These are phyloP conservation scores for Coemansia sp. DNA, from an alignment of 192 early-diverging fungal genomes.

Conservation along the genomic window DNA sequence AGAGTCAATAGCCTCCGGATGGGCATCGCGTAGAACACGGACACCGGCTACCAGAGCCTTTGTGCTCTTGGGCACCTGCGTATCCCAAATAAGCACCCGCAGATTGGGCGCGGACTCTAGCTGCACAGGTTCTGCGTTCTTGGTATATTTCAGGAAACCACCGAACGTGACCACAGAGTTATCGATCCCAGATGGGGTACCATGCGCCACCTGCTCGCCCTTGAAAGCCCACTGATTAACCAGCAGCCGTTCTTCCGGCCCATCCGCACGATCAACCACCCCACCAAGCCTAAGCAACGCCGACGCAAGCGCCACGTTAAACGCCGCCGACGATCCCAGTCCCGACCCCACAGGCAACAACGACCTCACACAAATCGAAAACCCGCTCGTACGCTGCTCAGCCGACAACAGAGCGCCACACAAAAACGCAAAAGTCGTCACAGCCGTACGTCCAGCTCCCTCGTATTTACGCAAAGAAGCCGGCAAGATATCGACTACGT, in stretches of 20 bases:
- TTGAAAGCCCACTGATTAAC: constrained; percentile 92
- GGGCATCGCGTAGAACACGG: constrained; percentile 54
- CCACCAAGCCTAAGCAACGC: constrained; percentile 67
- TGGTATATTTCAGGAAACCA: constrained; percentile 73
- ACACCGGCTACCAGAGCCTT: constrained; percentile 82
- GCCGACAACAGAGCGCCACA: constrained; percentile 44
- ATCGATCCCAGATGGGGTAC: constrained; percentile 93
- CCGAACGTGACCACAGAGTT: constrained; percentile 89
- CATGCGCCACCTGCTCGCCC: constrained; percentile 93
- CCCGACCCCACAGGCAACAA: constrained; percentile 89
- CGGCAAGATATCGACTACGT: neutral
- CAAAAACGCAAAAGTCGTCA: constrained; percentile 70
- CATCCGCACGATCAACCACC: constrained; percentile 15
- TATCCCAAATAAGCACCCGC: constrained; percentile 85
- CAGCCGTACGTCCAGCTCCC: constrained; percentile 52
- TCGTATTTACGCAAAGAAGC: constrained; percentile 3
- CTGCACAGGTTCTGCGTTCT: constrained; percentile 56
- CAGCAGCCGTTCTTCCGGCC: constrained; percentile 38
- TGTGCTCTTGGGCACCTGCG: constrained; percentile 86
- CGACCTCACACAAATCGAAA: constrained; percentile 70
- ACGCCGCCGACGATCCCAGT: constrained; percentile 94
- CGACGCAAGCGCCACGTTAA: constrained; percentile 75
- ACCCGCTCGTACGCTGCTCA: constrained; percentile 10
- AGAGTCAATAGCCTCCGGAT: constrained; percentile 61
- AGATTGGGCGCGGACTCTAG: constrained; percentile 62